Conservation (phyloP, 129 eudicot species). For the Cynara cardunculus region DNA sequence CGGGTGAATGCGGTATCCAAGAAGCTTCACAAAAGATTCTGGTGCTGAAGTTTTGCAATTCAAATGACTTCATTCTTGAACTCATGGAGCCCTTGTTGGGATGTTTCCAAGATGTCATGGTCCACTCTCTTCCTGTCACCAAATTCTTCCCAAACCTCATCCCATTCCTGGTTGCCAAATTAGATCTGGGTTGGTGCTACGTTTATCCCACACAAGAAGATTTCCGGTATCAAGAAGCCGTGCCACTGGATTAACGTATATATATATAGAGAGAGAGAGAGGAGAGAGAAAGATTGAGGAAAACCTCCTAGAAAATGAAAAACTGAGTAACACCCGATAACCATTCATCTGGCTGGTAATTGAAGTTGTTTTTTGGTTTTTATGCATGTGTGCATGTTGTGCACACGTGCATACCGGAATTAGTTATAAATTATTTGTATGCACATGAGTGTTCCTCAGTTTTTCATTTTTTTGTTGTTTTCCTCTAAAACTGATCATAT, state of each 20-base stretch:
- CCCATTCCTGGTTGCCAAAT: slow-evolving; percentile 20
- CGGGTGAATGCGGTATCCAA: slow-evolving; percentile 42
- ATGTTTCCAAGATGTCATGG: slow-evolving; percentile 13
- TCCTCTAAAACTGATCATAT: too few relatives aligned
- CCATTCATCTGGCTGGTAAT: too few relatives aligned
- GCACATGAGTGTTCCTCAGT: too few relatives aligned
- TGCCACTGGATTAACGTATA: neutral
- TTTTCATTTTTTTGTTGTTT: too few relatives aligned
- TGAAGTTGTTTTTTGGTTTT: too few relatives aligned
- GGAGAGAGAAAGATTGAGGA: too few relatives aligned
- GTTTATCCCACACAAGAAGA: slow-evolving; percentile 15
- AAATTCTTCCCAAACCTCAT: neutral
- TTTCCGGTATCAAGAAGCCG: slow-evolving; percentile 29
- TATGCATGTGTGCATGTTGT: too few relatives aligned
- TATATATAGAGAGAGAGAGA: too few relatives aligned
- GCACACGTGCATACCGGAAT: too few relatives aligned
- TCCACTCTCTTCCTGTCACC: neutral
- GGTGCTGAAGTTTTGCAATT: slow-evolving; percentile 48
- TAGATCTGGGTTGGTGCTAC: neutral
- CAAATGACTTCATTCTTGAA: slow-evolving; percentile 33
- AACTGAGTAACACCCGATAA: too few relatives aligned
- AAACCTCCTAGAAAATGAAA: too few relatives aligned
- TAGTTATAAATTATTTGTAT: too few relatives aligned
- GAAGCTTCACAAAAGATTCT: slow-evolving; percentile 51
- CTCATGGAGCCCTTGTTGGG: slow-evolving; percentile 33